A percentile compares a stretch with the other conserved stretches of the same genome.
phyloP scores from a whole-genome alignment of 2,329 filamentous ascomycete species.

The Curvularia spicifera region DNA sequence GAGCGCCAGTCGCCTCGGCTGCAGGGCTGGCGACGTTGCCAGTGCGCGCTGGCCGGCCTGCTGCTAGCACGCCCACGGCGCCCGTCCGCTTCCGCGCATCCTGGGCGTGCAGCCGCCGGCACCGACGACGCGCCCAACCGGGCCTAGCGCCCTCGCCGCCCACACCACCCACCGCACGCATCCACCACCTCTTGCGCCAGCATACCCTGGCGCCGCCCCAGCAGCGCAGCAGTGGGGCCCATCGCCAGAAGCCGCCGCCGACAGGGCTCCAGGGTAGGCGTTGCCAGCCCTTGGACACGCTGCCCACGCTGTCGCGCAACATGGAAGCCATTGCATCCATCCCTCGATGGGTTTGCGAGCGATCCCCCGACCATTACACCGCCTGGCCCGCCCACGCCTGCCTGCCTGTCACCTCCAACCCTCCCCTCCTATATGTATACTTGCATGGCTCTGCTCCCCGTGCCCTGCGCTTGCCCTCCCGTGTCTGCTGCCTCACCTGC shows the following conservation, averaged over 20 bases:
- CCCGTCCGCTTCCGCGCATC: slow-evolving; percentile 42
- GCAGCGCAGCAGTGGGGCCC: slow-evolving; percentile 9
- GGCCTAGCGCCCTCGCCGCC: background rate
- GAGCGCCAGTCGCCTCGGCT: slow-evolving; percentile 18
- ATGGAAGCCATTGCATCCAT: slow-evolving; percentile 18
- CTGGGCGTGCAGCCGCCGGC: slow-evolving; percentile 18
- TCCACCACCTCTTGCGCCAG: background rate
- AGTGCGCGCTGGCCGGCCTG: slow-evolving; percentile 4
- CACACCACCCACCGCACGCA: too few species aligned
- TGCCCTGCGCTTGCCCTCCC: background rate
- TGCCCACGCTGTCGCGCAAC: slow-evolving; percentile 26
- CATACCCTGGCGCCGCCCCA: background rate
- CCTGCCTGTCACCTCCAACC: slow-evolving; percentile 19
- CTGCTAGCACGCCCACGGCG: background rate
- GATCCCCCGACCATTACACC: slow-evolving; percentile 41
- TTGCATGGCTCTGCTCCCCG: background rate
- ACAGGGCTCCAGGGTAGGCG: slow-evolving; percentile 30
- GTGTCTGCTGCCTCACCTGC: too few species aligned
- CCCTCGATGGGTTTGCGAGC: slow-evolving; percentile 38
- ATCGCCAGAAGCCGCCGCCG: slow-evolving; percentile 29
- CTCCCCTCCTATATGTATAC: slow-evolving; percentile 6
- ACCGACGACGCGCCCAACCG: background rate
- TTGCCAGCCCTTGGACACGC: background rate
- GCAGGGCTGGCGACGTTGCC: slow-evolving; percentile 27
- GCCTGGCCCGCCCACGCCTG: slow-evolving; percentile 33